Evolutionary conservation across 768 basidiomycete genomes (phyloP).

Genomic region (Antrodiella citrinella): DNA sequence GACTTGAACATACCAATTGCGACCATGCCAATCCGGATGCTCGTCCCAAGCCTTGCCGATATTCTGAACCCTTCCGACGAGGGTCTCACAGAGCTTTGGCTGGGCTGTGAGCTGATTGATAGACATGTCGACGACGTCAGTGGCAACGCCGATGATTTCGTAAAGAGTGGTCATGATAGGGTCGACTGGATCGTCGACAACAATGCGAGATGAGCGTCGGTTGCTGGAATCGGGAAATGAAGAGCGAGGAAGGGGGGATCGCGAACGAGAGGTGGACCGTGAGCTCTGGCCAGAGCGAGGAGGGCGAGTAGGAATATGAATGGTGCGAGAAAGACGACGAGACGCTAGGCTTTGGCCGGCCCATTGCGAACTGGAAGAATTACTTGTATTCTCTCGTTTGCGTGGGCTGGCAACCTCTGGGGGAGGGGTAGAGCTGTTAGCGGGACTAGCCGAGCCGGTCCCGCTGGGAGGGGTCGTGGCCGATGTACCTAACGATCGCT

Average conservation of each 20-base stretch:
- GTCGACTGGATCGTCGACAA: slow-evolving; percentile 80
- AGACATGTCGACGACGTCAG: slow-evolving; percentile 88
- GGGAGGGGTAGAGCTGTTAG: slow-evolving; percentile 36
- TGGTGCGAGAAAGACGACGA: slow-evolving; percentile 77
- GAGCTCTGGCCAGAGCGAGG: slow-evolving; percentile 76
- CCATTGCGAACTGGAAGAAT: slow-evolving; percentile 43
- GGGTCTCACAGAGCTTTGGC: slow-evolving; percentile 75
- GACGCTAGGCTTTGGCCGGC: slow-evolving; percentile 43
- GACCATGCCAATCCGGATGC: slow-evolving; percentile 95
- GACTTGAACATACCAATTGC: slow-evolving; percentile 97
- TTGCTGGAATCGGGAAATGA: slow-evolving; percentile 62
- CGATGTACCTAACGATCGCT: slow-evolving; percentile 31
- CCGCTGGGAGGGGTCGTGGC: slow-evolving; percentile 46
- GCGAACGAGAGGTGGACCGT: slow-evolving; percentile 89
- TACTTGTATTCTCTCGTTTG: slow-evolving; percentile 36
- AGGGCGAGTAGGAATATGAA: slow-evolving; percentile 64
- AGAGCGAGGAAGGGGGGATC: slow-evolving; percentile 81
- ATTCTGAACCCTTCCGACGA: slow-evolving; percentile 84
- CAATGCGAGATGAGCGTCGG: slow-evolving; percentile 74
- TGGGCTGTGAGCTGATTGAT: slow-evolving; percentile 77
- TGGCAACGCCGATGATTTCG: slow-evolving; percentile 87
- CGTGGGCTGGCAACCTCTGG: slow-evolving; percentile 59
- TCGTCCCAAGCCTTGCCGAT: slow-evolving; percentile 97
- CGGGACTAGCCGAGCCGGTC: slow-evolving; percentile 41
- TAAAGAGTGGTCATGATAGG: slow-evolving; percentile 88